phyloP scores from a whole-genome alignment of 2,329 filamentous ascomycete species.

The Cercospora zeina region DNA sequence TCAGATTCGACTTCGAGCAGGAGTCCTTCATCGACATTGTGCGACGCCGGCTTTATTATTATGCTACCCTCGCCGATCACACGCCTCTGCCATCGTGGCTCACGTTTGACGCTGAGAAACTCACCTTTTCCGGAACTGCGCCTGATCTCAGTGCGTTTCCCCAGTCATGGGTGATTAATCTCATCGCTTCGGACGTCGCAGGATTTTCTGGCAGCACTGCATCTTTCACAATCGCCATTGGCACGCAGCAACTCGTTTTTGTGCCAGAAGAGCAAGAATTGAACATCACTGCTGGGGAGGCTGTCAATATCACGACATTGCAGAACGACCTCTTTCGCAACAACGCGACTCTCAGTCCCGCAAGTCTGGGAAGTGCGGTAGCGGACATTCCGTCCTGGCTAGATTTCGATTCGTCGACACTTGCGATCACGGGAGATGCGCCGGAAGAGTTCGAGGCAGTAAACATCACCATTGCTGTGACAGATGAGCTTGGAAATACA shows the following conservation, averaged over 20 bases:
- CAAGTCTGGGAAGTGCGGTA: constrained; percentile 54
- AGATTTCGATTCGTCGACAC: constrained; percentile 60
- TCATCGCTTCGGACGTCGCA: constrained; percentile 77
- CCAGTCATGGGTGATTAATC: constrained; percentile 68
- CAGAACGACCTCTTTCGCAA: constrained; percentile 42
- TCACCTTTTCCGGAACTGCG: constrained; percentile 71
- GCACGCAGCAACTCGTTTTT: constrained; percentile 68
- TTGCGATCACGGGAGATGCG: constrained; percentile 65
- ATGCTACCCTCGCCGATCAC: constrained; percentile 72
- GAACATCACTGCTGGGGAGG: constrained; percentile 39
- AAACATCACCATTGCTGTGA: constrained; percentile 63
- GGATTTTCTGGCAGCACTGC: constrained; percentile 70
- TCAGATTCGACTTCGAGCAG: constrained; percentile 47
- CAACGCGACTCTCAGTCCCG: constrained; percentile 46
- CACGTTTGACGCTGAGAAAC: constrained; percentile 62
- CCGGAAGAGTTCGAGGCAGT: constrained; percentile 59
- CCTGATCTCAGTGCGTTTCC: constrained; percentile 67
- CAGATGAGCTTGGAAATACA: constrained; percentile 60
- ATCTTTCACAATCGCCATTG: constrained; percentile 70
- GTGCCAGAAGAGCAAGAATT: constrained; percentile 55
- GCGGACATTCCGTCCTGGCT: constrained; percentile 68
- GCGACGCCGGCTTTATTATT: constrained; percentile 62
- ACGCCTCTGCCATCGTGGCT: constrained; percentile 87
- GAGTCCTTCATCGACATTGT: constrained; percentile 61
- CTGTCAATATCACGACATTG: constrained; percentile 39